Conservation (phyloP, 2,329 filamentous ascomycete genomes). For the Pseudocercospora vitis region DNA sequence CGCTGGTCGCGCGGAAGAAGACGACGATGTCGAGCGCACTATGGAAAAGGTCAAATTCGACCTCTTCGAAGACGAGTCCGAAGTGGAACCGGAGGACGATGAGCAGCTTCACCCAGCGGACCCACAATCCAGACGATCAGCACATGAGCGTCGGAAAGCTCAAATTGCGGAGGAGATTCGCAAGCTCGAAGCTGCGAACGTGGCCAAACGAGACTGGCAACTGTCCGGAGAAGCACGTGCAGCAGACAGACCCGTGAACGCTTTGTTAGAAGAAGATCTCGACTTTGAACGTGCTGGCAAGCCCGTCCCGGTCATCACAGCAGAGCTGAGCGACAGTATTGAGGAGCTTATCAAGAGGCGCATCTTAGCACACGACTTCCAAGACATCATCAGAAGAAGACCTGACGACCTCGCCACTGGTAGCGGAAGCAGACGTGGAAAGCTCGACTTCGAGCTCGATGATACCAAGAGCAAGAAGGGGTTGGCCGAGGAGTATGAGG, state of each 20-base stretch:
- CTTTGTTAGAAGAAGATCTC: constrained; percentile 87
- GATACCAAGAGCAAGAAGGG: constrained; percentile 85
- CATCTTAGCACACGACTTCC: constrained; percentile 86
- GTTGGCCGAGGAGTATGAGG: constrained; percentile 90
- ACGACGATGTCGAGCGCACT: constrained; percentile 72
- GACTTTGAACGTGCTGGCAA: constrained; percentile 96
- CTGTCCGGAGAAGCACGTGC: constrained; percentile 84
- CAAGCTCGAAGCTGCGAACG: constrained; percentile 81
- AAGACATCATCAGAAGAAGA: constrained; percentile 80
- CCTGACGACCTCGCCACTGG: constrained; percentile 70
- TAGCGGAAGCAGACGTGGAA: constrained; percentile 64
- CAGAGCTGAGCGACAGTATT: constrained; percentile 85
- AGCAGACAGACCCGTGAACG: constrained; percentile 80
- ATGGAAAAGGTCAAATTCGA: constrained; percentile 87
- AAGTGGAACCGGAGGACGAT: constrained; percentile 52
- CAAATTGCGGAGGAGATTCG: constrained; percentile 88
- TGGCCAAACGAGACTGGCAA: constrained; percentile 89
- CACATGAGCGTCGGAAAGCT: constrained; percentile 82
- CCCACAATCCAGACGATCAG: constrained; percentile 71
- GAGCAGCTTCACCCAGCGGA: constrained; percentile 66
- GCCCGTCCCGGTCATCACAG: constrained; percentile 89
- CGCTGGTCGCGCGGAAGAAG: constrained; percentile 45
- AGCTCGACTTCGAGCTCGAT: constrained; percentile 68
- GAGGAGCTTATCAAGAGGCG: constrained; percentile 92
- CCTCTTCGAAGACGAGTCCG: constrained; percentile 76